Evolutionary conservation across 768 basidiomycete genomes (phyloP).

Genomic region (Collybia sordida): DNA sequence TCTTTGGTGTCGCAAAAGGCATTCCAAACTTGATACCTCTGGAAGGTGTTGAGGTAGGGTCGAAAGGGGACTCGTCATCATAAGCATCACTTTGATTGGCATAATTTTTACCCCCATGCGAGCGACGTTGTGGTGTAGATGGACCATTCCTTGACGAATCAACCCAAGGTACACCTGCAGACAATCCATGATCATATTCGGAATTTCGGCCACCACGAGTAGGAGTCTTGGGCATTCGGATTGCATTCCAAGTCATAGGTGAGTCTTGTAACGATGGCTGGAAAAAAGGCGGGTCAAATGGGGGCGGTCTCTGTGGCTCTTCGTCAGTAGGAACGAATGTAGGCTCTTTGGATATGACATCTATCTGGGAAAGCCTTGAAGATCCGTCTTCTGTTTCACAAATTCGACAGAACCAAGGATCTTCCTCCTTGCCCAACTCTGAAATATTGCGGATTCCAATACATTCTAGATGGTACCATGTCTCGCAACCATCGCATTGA

Average conservation of each 20-base stretch:
- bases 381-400: constrained; percentile 48
- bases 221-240: constrained; percentile 48
- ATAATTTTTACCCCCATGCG: constrained; percentile 38
- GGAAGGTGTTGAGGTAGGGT: constrained; percentile 82
- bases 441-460: constrained; percentile 66
- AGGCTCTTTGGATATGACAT: constrained; percentile 52
- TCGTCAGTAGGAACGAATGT: constrained; percentile 71
- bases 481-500: constrained; percentile 78
- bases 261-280: constrained; percentile 57
- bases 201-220: constrained; percentile 26
- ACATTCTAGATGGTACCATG: constrained; percentile 82
- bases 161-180: constrained; percentile 42
- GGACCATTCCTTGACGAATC: constrained; percentile 55
- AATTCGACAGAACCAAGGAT: constrained; percentile 73
- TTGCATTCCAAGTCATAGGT: constrained; percentile 50
- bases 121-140: constrained; percentile 49
- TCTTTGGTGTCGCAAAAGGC: constrained; percentile 66
- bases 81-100: constrained; percentile 30
- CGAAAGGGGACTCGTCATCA: constrained; percentile 62
- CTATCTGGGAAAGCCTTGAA: constrained; percentile 11
- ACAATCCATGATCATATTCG: constrained; percentile 25
- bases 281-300: constrained; percentile 59
- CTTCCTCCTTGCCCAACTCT: constrained; percentile 74
- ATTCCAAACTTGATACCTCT: constrained; percentile 64
- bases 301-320: constrained; percentile 35